phyloP scores from a whole-genome alignment of 805 yeast genomes.

The Kluyveromyces lactis region DNA sequence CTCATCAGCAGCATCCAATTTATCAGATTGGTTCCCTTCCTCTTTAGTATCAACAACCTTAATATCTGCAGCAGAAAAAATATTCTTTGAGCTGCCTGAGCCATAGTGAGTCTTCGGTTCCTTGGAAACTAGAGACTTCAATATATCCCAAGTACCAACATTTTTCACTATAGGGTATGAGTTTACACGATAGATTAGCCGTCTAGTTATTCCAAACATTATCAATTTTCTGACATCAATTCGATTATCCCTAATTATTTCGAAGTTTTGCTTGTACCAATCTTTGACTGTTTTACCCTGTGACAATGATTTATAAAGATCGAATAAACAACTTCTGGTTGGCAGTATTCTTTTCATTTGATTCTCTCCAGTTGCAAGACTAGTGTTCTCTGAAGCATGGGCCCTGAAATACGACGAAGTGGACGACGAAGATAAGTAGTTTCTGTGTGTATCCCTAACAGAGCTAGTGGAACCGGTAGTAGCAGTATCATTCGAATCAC shows the following conservation, averaged over 20 bases:
- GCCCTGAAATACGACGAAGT: not conserved
- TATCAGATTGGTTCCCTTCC: constrained; percentile 1
- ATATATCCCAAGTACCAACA: constrained; percentile 10
- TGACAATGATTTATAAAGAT: constrained; percentile 65
- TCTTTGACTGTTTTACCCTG: constrained; percentile 71
- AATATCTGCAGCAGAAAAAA: constrained; percentile 28
- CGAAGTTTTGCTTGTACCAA: constrained; percentile 69
- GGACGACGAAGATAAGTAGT: constrained; percentile 1
- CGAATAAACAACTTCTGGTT: constrained; percentile 57
- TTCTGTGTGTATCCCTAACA: constrained; percentile 1
- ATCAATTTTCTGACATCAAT: constrained; percentile 81
- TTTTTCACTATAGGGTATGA: constrained; percentile 56
- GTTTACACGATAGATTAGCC: constrained; percentile 72
- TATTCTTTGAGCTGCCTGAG: constrained; percentile 10
- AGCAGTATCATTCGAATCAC: constrained; percentile 4
- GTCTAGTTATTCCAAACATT: constrained; percentile 77
- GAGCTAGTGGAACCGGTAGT: constrained; percentile 4
- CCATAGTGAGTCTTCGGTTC: constrained; percentile 7
- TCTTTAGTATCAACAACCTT: constrained; percentile 11
- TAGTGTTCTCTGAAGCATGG: constrained; percentile 5
- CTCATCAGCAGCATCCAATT: constrained; percentile 23
- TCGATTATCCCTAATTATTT: constrained; percentile 38
- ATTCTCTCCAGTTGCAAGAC: not conserved
- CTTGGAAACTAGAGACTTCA: constrained; percentile 7
- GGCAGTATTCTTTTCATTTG: constrained; percentile 35